These are phyloP conservation scores for Tylopilus plumbeoviolaceoides DNA, from an alignment of 768 basidiomycete genomes.

Conservation along the genomic window DNA sequence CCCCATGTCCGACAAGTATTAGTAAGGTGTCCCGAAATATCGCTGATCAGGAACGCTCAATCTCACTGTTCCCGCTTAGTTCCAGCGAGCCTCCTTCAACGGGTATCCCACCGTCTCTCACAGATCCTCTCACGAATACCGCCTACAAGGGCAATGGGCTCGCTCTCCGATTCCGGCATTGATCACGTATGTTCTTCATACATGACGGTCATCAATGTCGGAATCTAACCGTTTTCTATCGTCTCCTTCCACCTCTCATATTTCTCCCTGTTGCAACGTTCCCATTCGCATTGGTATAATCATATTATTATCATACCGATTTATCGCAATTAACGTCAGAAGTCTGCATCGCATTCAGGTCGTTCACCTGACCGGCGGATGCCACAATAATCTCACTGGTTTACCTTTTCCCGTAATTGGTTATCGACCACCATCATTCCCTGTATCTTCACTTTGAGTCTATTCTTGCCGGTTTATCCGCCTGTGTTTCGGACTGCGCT, in stretches of 20 bases:
- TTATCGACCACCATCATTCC: neutral
- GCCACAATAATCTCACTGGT: conserved; percentile 1
- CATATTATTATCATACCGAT: conserved; percentile 3
- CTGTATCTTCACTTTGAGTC: neutral
- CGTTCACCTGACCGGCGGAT: neutral
- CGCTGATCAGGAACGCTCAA: conserved; percentile 19
- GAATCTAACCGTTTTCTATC: conserved; percentile 11
- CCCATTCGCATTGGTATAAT: conserved; percentile 6
- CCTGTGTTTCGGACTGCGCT: neutral
- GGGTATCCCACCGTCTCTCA: conserved; percentile 1
- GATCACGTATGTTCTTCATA: conserved; percentile 6
- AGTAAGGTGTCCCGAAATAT: conserved; percentile 16
- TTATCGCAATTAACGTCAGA: conserved; percentile 22
- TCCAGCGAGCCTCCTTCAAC: conserved; percentile 6
- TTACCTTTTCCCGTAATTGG: conserved; percentile 5
- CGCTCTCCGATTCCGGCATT: conserved; percentile 1
- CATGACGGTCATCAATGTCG: conserved; percentile 14
- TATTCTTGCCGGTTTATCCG: neutral
- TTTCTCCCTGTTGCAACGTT: neutral
- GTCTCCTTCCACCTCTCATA: neutral
- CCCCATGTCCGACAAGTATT: no score
- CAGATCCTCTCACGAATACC: conserved; percentile 26
- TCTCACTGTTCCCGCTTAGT: conserved; percentile 5
- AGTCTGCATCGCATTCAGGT: conserved; percentile 4
- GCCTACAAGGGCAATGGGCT: neutral